Conservation (phyloP, 2,329 filamentous ascomycete genomes). For the Dactylellina cionopaga region DNA sequence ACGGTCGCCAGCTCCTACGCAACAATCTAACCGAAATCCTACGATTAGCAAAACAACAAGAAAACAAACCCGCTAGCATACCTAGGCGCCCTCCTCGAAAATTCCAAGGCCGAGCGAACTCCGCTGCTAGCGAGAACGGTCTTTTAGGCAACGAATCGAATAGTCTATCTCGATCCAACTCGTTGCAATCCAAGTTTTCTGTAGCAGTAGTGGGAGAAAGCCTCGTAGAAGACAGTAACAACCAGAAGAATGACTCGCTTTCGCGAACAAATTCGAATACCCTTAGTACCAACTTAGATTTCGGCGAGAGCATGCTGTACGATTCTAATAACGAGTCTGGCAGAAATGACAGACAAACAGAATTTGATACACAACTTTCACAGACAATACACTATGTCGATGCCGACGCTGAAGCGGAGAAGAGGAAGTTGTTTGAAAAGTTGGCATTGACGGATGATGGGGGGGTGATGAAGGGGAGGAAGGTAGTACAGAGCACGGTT, state of each 20-base stretch:
- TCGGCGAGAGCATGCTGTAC: constrained; percentile 50
- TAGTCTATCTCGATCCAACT: constrained; percentile 36
- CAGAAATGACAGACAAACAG: not conserved
- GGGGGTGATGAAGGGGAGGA: constrained; percentile 39
- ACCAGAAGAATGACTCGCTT: constrained; percentile 22
- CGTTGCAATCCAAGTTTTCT: constrained; percentile 31
- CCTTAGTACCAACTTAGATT: constrained; percentile 37
- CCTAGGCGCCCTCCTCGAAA: constrained; percentile 29
- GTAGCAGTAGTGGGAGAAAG: constrained; percentile 2
- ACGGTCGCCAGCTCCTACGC: constrained; percentile 22
- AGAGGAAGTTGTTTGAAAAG: constrained; percentile 49
- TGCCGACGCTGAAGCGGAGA: constrained; percentile 40
- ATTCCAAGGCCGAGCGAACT: constrained; percentile 43
- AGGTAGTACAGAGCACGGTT: constrained; percentile 42
- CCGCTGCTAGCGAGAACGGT: constrained; percentile 9
- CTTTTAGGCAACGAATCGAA: constrained; percentile 1
- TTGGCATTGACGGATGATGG: constrained; percentile 40
- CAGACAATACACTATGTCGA: constrained; percentile 49
- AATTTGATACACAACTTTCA: constrained; percentile 18
- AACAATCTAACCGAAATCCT: constrained; percentile 49
- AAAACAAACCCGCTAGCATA: constrained; percentile 22
- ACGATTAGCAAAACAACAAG: constrained; percentile 34
- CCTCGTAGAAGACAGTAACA: constrained; percentile 10
- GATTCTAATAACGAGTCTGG: constrained; percentile 37
- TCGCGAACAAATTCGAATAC: constrained; percentile 27